Evolutionary conservation across 2,329 filamentous ascomycete species (phyloP).

Genomic region (Plenodomus biglobosus): DNA sequence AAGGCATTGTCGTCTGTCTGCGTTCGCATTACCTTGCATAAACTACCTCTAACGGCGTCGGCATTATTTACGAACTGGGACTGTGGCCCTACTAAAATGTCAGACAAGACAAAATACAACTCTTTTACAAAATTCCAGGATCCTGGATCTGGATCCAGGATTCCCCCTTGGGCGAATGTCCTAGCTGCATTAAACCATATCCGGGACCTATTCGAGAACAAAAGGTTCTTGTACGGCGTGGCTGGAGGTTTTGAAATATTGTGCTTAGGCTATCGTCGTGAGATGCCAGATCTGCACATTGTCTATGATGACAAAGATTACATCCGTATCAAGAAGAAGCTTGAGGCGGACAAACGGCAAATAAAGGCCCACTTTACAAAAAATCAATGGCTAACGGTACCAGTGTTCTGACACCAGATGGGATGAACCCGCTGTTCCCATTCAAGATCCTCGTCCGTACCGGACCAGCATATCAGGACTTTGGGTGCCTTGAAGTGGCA

Average conservation of each 20-base stretch:
- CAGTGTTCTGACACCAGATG: constrained; percentile 31
- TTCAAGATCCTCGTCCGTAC: constrained; percentile 36
- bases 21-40: not conserved
- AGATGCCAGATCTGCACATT: constrained; percentile 36
- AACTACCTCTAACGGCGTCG: not conserved
- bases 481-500: constrained; percentile 25
- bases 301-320: constrained; percentile 39
- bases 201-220: constrained; percentile 33
- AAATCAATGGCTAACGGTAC: constrained; percentile 12
- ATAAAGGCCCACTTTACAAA: too few relatives aligned
- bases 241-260: constrained; percentile 37
- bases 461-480: constrained; percentile 35
- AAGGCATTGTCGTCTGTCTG: too few relatives aligned
- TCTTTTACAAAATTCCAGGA: too few relatives aligned
- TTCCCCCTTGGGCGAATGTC: constrained; percentile 30
- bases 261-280: constrained; percentile 35
- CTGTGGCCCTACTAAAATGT: constrained; percentile 27
- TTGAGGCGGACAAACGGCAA: constrained; percentile 34
- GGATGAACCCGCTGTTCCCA: constrained; percentile 35
- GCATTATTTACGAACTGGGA: constrained; percentile 15
- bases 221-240: constrained; percentile 36
- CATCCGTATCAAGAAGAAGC: constrained; percentile 28
- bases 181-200: constrained; percentile 34
- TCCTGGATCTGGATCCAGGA: constrained; percentile 13
- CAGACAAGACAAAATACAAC: constrained; percentile 24